Evolutionary conservation across 768 basidiomycete species (phyloP).

Genomic region (Mycena vulgaris): DNA sequence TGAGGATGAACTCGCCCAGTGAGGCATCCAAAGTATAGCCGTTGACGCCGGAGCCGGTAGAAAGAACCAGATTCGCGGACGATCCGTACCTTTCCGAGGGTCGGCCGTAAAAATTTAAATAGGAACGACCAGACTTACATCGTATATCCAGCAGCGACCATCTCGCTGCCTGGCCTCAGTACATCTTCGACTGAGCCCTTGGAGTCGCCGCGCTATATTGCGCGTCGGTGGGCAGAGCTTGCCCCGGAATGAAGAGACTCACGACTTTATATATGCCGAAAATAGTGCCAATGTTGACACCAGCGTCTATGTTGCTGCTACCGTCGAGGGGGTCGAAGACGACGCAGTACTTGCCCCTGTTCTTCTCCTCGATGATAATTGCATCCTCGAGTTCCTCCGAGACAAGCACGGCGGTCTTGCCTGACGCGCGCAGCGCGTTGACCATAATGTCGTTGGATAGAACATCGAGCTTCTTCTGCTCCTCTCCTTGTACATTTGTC

Average conservation of each 20-base stretch:
- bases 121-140: conserved; percentile 72
- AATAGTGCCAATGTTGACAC: conserved; percentile 98
- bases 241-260: conserved; percentile 49
- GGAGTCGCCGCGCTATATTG: conserved; percentile 77
- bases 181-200: conserved; percentile 89
- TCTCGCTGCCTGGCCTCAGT: conserved; percentile 92
- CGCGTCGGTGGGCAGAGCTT: background rate
- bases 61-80: conserved; percentile 95
- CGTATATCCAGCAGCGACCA: conserved; percentile 98
- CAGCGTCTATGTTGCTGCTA: conserved; percentile 97
- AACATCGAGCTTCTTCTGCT: conserved; percentile 99
- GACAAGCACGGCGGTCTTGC: conserved; percentile 96
- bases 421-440: conserved; percentile 95
- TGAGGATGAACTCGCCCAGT: conserved; percentile 98
- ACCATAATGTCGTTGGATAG: conserved; percentile 99
- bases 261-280: conserved; percentile 97
- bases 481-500: conserved; percentile 97
- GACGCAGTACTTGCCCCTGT: conserved; percentile 94
- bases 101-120: conserved; percentile 1
- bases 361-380: conserved; percentile 86
- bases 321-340: conserved; percentile 99
- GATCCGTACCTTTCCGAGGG: conserved; percentile 76
- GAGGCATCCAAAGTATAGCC: conserved; percentile 97
- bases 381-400: conserved; percentile 97
- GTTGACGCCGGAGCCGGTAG: conserved; percentile 96